Conservation (phyloP, 805 yeast genomes). For the Pichia thaimueangensis region DNA sequence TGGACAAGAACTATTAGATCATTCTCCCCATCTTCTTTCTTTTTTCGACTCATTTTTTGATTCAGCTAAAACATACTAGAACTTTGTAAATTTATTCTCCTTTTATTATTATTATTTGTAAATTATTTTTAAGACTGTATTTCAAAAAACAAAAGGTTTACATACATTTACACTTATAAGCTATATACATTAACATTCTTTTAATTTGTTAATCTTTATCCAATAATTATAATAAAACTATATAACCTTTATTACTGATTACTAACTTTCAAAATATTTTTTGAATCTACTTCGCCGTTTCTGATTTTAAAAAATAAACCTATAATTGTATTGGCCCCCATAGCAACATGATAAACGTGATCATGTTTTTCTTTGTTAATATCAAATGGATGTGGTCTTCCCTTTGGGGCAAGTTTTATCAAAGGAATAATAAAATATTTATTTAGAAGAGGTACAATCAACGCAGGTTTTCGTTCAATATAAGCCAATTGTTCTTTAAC, state of each 20-base stretch:
- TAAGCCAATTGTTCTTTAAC: constrained; percentile 33
- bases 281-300: constrained; percentile 13
- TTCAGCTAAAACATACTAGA: constrained; percentile 8
- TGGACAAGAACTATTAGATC: constrained; percentile 18
- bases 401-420: constrained; percentile 5
- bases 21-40: constrained; percentile 18
- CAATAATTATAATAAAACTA: no score
- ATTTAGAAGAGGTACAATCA: constrained; percentile 4
- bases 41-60: constrained; percentile 21
- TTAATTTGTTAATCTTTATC: no score
- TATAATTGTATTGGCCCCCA: constrained; percentile 8
- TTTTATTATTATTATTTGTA: background rate
- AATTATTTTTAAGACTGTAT: no score
- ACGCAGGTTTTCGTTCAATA: background rate
- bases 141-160: constrained; percentile 7
- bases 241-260: no score
- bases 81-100: background rate
- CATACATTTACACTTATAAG: no score
- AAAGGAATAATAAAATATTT: constrained; percentile 15
- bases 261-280: background rate
- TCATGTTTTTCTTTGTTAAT: constrained; percentile 13
- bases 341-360: constrained; percentile 12
- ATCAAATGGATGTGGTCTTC: constrained; percentile 18
- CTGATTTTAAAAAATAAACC: constrained; percentile 13
- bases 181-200: no score